Conservation (phyloP, 371 early-diverging fungal genomes). For the Mortierella sp. region DNA sequence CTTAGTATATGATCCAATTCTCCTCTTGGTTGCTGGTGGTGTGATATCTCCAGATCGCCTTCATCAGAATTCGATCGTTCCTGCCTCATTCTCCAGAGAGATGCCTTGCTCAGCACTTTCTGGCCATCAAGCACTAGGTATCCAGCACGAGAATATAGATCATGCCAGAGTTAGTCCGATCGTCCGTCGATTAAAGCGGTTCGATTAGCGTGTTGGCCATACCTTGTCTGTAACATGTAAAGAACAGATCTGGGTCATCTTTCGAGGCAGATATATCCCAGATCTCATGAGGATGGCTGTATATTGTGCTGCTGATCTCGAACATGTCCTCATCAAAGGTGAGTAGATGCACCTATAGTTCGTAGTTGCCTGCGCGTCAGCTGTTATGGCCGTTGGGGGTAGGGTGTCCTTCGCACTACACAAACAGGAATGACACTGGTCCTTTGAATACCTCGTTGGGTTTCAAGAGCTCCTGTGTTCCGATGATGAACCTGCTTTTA, state of each 20-base stretch:
- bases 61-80: constrained; percentile 16
- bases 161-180: too few relatives aligned
- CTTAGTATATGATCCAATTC: constrained; percentile 46
- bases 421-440: not conserved
- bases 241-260: constrained; percentile 65
- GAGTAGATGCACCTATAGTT: constrained; percentile 38
- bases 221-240: constrained; percentile 72
- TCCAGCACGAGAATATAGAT: not conserved
- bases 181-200: not conserved
- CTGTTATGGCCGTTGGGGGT: not conserved
- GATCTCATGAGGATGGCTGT: constrained; percentile 77
- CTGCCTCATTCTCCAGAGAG: constrained; percentile 48
- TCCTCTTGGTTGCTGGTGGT: constrained; percentile 37
- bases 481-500: constrained; percentile 78
- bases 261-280: constrained; percentile 78
- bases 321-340: constrained; percentile 53
- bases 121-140: constrained; percentile 36
- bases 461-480: constrained; percentile 70
- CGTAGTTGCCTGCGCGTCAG: not conserved
- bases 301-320: constrained; percentile 69
- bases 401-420: too few relatives aligned
- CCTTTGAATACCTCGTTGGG: constrained; percentile 65
- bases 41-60: constrained; percentile 26
- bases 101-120: constrained; percentile 45
- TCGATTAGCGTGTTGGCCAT: not conserved